Evolutionary conservation across 495 filamentous ascomycete species (phyloP).

Genomic region (Daldinia childiae): DNA sequence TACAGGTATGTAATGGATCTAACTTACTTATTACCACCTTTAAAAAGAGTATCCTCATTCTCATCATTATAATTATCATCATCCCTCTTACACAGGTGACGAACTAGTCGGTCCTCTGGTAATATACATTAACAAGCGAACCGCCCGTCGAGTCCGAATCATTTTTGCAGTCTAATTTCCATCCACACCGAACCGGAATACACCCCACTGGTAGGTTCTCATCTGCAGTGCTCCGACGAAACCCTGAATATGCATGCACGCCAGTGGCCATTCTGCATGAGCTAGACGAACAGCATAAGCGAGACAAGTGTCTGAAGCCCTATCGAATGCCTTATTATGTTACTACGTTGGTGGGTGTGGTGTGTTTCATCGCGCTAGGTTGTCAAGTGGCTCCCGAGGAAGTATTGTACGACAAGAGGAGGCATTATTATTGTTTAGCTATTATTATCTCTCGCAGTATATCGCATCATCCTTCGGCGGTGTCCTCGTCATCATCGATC

Average conservation of each 20-base stretch:
- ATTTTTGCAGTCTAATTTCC: slow-evolving; percentile 30
- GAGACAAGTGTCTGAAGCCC: slow-evolving; percentile 45
- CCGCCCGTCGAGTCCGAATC: slow-evolving; percentile 19
- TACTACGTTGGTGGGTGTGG: slow-evolving; percentile 19
- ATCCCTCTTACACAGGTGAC: slow-evolving; percentile 7
- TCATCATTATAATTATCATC: neutral
- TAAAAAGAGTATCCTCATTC: neutral
- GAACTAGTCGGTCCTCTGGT: slow-evolving; percentile 4
- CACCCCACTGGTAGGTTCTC: slow-evolving; percentile 42
- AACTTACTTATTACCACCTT: neutral
- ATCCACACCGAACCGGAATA: slow-evolving; percentile 44
- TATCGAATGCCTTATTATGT: slow-evolving; percentile 38
- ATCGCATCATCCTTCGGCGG: slow-evolving; percentile 35
- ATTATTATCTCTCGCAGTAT: slow-evolving; percentile 39
- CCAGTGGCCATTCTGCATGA: slow-evolving; percentile 39
- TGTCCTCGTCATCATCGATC: slow-evolving; percentile 23
- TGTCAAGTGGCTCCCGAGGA: slow-evolving; percentile 14
- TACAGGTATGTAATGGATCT: no score
- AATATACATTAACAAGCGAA: slow-evolving; percentile 19
- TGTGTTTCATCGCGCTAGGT: slow-evolving; percentile 30
- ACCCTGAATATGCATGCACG: slow-evolving; percentile 41
- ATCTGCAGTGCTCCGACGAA: slow-evolving; percentile 41
- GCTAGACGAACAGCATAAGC: slow-evolving; percentile 45
- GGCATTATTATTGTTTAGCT: slow-evolving; percentile 18
- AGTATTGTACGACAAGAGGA: slow-evolving; percentile 21